Conservation (phyloP, 257 asterid species). For the Linaria vulgaris region DNA sequence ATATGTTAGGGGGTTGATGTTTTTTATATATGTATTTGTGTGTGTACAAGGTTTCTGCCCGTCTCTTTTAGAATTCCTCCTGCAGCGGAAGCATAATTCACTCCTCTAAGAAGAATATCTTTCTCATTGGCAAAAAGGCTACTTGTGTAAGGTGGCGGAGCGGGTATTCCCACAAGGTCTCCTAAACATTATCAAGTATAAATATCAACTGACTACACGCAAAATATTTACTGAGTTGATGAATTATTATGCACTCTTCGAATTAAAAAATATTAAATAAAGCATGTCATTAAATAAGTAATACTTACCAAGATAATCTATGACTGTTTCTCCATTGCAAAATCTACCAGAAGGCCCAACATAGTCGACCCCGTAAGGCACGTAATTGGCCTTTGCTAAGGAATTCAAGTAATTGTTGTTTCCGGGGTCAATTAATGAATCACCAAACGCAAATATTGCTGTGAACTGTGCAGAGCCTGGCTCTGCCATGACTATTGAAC, state of each 20-base stretch:
- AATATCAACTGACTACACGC: too few relatives aligned
- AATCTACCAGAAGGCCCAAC: slow-evolving; percentile 69
- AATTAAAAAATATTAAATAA: too few relatives aligned
- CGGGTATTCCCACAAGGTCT: slow-evolving; percentile 43
- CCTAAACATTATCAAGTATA: slow-evolving; percentile 30
- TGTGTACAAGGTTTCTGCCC: slow-evolving; percentile 52
- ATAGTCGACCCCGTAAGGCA: slow-evolving; percentile 74
- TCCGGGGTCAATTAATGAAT: slow-evolving; percentile 67
- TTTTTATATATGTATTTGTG: background rate
- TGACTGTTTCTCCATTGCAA: slow-evolving; percentile 60
- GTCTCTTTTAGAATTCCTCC: slow-evolving; percentile 78
- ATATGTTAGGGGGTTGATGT: too few relatives aligned
- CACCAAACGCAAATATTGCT: slow-evolving; percentile 69
- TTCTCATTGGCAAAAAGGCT: slow-evolving; percentile 26
- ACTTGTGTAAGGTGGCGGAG: slow-evolving; percentile 50
- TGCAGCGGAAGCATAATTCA: slow-evolving; percentile 80
- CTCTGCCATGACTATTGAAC: background rate
- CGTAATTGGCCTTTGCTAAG: slow-evolving; percentile 67
- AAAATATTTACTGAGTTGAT: too few relatives aligned
- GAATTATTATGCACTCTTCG: too few relatives aligned
- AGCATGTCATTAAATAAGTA: background rate
- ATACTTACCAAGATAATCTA: slow-evolving; percentile 53
- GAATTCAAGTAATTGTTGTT: slow-evolving; percentile 66
- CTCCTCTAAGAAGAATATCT: slow-evolving; percentile 45
- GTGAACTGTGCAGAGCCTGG: slow-evolving; percentile 27